Conservation (phyloP, 129 eudicot species). For the Solidago caesia region DNA sequence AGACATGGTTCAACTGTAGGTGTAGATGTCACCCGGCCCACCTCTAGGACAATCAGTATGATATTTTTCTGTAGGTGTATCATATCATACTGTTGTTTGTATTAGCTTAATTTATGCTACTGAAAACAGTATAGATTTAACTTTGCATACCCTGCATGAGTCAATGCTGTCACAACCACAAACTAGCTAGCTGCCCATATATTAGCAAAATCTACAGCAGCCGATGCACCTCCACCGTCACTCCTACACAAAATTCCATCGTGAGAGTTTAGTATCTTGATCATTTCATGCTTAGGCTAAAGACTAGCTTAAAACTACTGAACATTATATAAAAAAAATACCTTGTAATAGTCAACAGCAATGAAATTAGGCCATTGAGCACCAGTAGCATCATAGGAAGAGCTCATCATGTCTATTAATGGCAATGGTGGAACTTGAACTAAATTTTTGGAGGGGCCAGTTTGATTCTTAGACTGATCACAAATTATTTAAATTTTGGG, state of each 20-base stretch:
- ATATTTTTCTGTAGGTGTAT: no score
- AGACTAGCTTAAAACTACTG: neutral
- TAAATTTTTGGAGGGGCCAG: no score
- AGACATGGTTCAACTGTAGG: no score
- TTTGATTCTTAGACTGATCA: no score
- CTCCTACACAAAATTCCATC: constrained; percentile 53
- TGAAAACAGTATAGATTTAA: neutral
- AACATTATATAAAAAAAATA: constrained; percentile 21
- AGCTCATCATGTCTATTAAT: constrained; percentile 59
- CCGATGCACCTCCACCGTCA: constrained; percentile 87
- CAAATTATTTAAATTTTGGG: no score
- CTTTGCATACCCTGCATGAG: constrained; percentile 63
- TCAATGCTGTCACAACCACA: constrained; percentile 66
- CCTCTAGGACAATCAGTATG: no score
- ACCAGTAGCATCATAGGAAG: constrained; percentile 66
- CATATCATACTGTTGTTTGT: neutral
- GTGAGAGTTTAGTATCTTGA: neutral
- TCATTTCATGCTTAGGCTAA: neutral
- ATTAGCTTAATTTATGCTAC: neutral
- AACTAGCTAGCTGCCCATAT: constrained; percentile 66
- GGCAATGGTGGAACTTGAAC: constrained; percentile 13
- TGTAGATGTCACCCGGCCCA: no score
- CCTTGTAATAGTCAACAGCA: constrained; percentile 91
- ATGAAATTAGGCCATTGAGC: constrained; percentile 89
- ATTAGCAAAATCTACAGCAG: constrained; percentile 83